Percentiles rank a stretch among this genome's conserved stretches.
phyloP scores from a whole-genome alignment of 116 monocot species.

The Posidonia oceanica region DNA sequence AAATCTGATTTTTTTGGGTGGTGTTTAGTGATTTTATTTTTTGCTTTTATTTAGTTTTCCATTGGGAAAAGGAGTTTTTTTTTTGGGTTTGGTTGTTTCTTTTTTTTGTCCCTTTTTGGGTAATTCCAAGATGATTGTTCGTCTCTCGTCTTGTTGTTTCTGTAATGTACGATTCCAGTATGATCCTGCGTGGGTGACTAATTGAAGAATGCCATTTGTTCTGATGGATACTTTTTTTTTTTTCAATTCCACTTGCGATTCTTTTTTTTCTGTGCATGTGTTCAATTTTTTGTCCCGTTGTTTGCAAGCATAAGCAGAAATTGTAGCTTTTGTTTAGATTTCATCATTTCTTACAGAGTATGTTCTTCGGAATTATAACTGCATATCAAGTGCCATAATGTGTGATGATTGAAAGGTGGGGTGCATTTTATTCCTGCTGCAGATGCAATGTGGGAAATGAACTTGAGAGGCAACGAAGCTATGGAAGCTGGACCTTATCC shows the following conservation, averaged over 20 bases:
- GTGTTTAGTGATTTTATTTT: neutral
- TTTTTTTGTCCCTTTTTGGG: neutral
- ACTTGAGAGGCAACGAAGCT: slow-evolving; percentile 31
- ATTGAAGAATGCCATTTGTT: neutral
- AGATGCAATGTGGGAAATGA: slow-evolving; percentile 77
- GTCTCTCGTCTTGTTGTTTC: neutral
- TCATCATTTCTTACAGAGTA: neutral
- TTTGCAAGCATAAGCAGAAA: neutral
- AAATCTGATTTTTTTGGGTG: neutral
- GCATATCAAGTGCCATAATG: too few relatives aligned
- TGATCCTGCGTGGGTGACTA: neutral
- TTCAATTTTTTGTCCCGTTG: neutral
- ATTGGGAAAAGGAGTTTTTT: neutral
- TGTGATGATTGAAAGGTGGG: too few relatives aligned
- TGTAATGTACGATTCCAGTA: neutral
- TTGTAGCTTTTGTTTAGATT: neutral
- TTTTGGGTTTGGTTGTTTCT: too few relatives aligned
- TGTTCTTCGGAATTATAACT: too few relatives aligned
- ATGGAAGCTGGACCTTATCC: slow-evolving; percentile 63
- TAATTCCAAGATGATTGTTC: neutral
- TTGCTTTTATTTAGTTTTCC: neutral
- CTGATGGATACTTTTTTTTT: neutral
- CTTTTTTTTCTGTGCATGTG: neutral
- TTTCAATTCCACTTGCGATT: neutral
- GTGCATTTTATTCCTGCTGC: slow-evolving; percentile 4